A percentile compares a stretch with the other conserved stretches of the same genome.
Evolutionary conservation across 345 rosid species (phyloP).

Genomic region (Citrus hindsii): DNA sequence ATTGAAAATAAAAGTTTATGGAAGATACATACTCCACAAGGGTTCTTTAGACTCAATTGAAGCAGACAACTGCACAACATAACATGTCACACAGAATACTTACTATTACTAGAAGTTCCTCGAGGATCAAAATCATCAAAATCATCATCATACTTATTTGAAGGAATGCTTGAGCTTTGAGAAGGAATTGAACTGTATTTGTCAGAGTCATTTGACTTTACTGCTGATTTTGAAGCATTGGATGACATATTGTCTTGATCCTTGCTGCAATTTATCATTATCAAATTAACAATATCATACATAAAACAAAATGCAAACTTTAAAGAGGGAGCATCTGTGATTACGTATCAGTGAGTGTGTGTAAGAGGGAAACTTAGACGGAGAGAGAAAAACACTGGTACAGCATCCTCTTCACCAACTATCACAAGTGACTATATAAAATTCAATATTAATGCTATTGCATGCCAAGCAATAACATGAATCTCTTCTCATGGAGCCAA

Average conservation of each 20-base stretch:
- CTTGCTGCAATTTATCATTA: slow-evolving; percentile 43
- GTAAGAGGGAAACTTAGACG: neutral
- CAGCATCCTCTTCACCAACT: neutral
- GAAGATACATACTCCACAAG: neutral
- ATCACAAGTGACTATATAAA: neutral
- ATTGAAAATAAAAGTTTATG: neutral
- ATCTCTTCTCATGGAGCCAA: too few relatives aligned
- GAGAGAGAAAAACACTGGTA: neutral
- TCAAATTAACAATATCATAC: neutral
- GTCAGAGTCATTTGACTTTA: slow-evolving; percentile 33
- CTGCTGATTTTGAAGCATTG: slow-evolving; percentile 40
- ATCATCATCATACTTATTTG: slow-evolving; percentile 52
- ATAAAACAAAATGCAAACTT: neutral
- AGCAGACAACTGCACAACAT: neutral
- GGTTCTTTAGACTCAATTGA: slow-evolving; percentile 1
- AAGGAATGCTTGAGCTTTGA: slow-evolving; percentile 40
- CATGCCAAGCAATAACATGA: neutral
- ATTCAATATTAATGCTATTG: neutral
- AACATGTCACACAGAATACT: slow-evolving; percentile 24
- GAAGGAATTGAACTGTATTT: slow-evolving; percentile 35
- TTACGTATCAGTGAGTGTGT: neutral
- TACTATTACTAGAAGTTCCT: slow-evolving; percentile 73
- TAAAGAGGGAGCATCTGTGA: neutral
- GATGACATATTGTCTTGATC: slow-evolving; percentile 45
- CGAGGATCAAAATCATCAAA: slow-evolving; percentile 97